phyloP scores from a whole-genome alignment of 768 basidiomycete genomes.

The Trametopsis cervina region DNA sequence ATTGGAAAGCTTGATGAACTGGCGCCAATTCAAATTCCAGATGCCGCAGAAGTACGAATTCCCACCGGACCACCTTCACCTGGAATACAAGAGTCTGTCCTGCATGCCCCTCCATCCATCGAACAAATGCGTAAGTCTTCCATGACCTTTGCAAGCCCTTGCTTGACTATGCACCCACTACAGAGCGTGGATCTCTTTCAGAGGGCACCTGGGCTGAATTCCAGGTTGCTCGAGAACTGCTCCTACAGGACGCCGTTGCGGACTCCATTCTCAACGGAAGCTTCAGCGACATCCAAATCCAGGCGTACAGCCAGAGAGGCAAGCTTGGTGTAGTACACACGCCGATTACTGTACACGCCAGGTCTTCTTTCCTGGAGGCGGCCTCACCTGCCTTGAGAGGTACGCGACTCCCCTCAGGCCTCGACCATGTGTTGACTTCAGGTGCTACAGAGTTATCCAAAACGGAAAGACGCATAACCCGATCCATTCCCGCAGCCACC shows the following conservation, averaged over 20 bases:
- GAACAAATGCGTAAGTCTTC: too few relatives aligned
- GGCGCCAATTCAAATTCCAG: too few relatives aligned
- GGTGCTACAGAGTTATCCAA: too few relatives aligned
- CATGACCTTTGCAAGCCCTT: too few relatives aligned
- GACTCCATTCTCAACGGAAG: slow-evolving; percentile 3
- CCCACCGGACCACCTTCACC: too few relatives aligned
- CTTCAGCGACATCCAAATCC: slow-evolving; percentile 10
- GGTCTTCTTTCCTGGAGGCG: slow-evolving; percentile 7
- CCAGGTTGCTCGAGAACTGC: not conserved
- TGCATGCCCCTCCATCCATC: too few relatives aligned
- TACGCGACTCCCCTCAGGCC: slow-evolving; percentile 1
- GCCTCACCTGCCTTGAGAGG: slow-evolving; percentile 1
- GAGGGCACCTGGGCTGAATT: not conserved
- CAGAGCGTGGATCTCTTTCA: too few relatives aligned
- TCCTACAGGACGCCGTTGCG: slow-evolving; percentile 9
- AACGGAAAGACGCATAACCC: not conserved
- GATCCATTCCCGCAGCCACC: not conserved
- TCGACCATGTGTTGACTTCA: too few relatives aligned
- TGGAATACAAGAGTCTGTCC: too few relatives aligned
- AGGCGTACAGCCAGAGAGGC: slow-evolving; percentile 4
- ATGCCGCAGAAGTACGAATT: too few relatives aligned
- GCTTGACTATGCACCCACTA: too few relatives aligned
- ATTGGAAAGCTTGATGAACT: too few relatives aligned
- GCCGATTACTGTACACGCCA: slow-evolving; percentile 6
- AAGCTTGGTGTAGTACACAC: slow-evolving; percentile 5